phyloP scores from a whole-genome alignment of 2,329 filamentous ascomycete species.

The Clonostachys sp. region DNA sequence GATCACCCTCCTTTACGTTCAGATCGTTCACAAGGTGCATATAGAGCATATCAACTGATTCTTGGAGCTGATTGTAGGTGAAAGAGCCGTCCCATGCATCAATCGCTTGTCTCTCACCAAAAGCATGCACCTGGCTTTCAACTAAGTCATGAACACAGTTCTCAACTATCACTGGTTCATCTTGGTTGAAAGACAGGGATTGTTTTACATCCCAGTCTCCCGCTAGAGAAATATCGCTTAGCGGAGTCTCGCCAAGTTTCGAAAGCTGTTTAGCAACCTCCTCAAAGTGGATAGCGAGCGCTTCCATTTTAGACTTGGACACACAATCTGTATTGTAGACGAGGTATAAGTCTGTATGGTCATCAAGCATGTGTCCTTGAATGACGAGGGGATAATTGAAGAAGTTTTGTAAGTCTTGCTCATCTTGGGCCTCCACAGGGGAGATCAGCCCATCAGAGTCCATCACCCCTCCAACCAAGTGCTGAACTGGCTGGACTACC shows the following conservation, averaged over 20 bases:
- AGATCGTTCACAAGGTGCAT: conserved; percentile 1
- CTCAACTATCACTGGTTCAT: neutral
- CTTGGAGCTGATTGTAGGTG: conserved; percentile 1
- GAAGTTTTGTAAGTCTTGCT: conserved; percentile 15
- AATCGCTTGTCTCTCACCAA: conserved; percentile 10
- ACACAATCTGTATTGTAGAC: conserved; percentile 2
- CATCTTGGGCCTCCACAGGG: neutral
- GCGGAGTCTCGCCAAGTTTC: neutral
- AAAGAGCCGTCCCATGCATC: conserved; percentile 34
- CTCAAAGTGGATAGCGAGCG: conserved; percentile 8
- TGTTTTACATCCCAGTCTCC: neutral
- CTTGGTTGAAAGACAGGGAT: neutral
- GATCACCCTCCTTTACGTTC: conserved; percentile 2
- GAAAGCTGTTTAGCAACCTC: conserved; percentile 7
- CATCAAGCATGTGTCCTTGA: neutral
- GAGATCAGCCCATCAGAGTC: neutral
- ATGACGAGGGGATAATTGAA: conserved; percentile 2
- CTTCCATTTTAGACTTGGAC: conserved; percentile 3
- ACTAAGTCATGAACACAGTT: neutral
- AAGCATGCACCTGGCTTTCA: neutral
- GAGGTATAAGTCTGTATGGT: conserved; percentile 1
- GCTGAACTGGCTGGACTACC: conserved; percentile 4
- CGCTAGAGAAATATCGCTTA: neutral
- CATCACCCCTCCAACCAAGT: neutral
- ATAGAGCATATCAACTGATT: neutral